These are phyloP conservation scores for Ceratobasidium sp. DNA, from an alignment of 1,284 basidiomycete species.

Conservation along the genomic window DNA sequence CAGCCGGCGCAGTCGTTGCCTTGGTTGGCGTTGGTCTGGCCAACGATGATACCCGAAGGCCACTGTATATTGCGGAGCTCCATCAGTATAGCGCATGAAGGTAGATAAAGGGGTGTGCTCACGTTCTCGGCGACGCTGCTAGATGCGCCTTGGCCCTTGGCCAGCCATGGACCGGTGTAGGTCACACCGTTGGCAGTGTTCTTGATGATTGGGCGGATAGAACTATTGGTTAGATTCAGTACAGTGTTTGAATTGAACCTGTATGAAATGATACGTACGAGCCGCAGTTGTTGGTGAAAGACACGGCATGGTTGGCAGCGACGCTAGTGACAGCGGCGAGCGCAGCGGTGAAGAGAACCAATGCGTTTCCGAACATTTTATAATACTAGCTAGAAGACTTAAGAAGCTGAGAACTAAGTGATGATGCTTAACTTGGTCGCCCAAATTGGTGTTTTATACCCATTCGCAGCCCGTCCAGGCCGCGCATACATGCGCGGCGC, in stretches of 20 bases:
- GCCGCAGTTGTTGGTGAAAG: conserved; percentile 36
- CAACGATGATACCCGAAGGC: conserved; percentile 25
- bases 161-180: conserved; percentile 25
- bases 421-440: not conserved
- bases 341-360: conserved; percentile 6
- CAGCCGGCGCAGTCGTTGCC: conserved; percentile 24
- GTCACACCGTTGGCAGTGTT: conserved; percentile 32
- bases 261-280: not conserved
- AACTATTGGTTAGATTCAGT: not conserved
- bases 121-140: conserved; percentile 34
- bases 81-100: not conserved
- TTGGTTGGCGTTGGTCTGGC: conserved; percentile 32
- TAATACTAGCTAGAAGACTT: not conserved
- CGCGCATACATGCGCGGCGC: not conserved
- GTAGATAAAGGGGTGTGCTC: not conserved
- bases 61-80: not conserved
- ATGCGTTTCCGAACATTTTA: conserved; percentile 14
- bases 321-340: conserved; percentile 22
- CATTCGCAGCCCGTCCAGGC: not conserved
- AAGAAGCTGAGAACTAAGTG: not conserved
- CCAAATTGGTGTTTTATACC: conserved; percentile 5
- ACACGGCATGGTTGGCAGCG: conserved; percentile 20
- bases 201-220: conserved; percentile 29
- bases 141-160: conserved; percentile 8
- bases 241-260: no score